Conservation (phyloP, 2,329 filamentous ascomycete genomes). For the Nothopassalora personata region DNA sequence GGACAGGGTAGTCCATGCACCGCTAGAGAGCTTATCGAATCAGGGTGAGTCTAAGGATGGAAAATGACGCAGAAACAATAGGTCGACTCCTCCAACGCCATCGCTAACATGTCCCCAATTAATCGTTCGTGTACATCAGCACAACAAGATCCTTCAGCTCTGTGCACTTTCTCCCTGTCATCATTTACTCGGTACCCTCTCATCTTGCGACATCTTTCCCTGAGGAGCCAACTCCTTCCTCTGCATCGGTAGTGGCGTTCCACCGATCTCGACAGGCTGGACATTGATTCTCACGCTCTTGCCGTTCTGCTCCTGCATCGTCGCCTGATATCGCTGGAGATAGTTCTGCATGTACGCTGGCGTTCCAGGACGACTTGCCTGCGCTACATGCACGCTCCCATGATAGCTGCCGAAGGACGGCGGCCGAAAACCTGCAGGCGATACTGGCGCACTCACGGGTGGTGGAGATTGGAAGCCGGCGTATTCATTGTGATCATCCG, state of each 20-base stretch:
- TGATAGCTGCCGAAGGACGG: background rate
- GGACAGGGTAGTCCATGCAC: background rate
- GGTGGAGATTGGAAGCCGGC: slow-evolving; percentile 18
- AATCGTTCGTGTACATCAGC: background rate
- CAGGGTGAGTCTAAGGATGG: background rate
- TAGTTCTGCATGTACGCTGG: slow-evolving; percentile 8
- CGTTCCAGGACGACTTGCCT: background rate
- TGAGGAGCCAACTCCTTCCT: background rate
- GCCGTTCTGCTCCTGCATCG: slow-evolving; percentile 6
- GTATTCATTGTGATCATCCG: slow-evolving; percentile 25
- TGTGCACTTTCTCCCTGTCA: background rate
- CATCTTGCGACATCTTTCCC: background rate
- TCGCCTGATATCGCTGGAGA: slow-evolving; percentile 5
- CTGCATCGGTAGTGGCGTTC: background rate
- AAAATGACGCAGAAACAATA: background rate
- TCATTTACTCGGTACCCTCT: background rate
- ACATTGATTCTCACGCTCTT: background rate
- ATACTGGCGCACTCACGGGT: background rate
- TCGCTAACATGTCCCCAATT: background rate
- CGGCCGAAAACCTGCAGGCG: background rate
- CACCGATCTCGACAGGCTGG: slow-evolving; percentile 6
- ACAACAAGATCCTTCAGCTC: background rate
- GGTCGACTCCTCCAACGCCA: background rate
- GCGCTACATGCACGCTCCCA: background rate
- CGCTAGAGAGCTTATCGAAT: background rate